These are phyloP conservation scores for Salvia rosmarinus DNA, from an alignment of 257 asterid genomes.

Conservation along the genomic window DNA sequence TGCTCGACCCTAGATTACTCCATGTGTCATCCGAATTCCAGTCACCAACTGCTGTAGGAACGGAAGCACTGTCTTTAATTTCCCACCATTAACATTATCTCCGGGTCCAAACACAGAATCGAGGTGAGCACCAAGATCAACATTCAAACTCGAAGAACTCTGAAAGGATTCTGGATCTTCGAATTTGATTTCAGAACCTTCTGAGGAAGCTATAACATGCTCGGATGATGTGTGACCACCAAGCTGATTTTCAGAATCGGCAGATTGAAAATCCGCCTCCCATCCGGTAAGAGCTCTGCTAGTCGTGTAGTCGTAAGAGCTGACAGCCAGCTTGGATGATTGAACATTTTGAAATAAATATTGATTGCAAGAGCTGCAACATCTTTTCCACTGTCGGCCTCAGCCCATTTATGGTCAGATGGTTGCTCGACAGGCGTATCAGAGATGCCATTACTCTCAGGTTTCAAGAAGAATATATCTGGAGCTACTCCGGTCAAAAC, in stretches of 20 bases:
- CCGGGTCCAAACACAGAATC: conserved; percentile 67
- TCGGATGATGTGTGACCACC: conserved; percentile 40
- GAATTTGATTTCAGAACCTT: conserved; percentile 32
- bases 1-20: conserved; percentile 48
- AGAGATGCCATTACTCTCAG: conserved; percentile 38
- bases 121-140: conserved; percentile 62
- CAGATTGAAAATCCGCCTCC: conserved; percentile 80
- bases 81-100: conserved; percentile 40
- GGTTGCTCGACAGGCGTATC: conserved; percentile 41
- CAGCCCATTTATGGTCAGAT: conserved; percentile 31
- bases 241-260: conserved; percentile 48
- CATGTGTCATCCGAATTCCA: conserved; percentile 59
- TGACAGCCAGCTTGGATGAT: conserved; percentile 48
- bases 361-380: conserved; percentile 44
- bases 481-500: conserved; percentile 60
- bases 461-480: conserved; percentile 57
- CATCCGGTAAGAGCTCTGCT: conserved; percentile 59
- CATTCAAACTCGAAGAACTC: conserved; percentile 34
- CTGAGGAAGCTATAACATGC: conserved; percentile 25
- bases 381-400: conserved; percentile 38
- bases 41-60: conserved; percentile 50
- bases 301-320: conserved; percentile 38
- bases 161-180: conserved; percentile 38
- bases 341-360: conserved; percentile 55
- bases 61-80: conserved; percentile 40